Percentiles rank a stretch among this genome's conserved stretches.
Conservation (phyloP, 345 rosid species). For the Syzygium oleosum region DNA sequence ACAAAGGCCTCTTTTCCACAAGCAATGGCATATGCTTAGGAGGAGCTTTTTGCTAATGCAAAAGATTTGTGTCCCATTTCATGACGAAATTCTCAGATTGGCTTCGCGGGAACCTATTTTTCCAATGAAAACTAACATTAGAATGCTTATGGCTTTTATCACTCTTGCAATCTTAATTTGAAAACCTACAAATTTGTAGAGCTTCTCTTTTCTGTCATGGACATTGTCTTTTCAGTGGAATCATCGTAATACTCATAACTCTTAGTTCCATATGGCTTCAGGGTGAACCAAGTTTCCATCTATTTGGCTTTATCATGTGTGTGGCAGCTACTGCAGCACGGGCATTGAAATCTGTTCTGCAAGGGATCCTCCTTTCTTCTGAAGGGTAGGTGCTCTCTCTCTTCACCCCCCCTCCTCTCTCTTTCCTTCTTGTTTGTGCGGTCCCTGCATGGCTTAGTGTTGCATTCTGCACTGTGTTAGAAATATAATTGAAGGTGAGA, state of each 20-base stretch:
- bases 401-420: background rate
- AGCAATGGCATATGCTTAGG: background rate
- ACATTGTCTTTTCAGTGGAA: background rate
- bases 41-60: background rate
- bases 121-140: background rate
- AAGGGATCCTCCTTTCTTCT: slow-evolving; percentile 94
- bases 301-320: slow-evolving; percentile 95
- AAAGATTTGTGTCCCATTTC: background rate
- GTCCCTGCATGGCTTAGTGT: background rate
- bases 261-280: slow-evolving; percentile 12
- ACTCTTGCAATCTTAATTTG: background rate
- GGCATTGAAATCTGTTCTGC: slow-evolving; percentile 95
- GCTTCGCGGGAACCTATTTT: background rate
- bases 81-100: background rate
- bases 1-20: background rate
- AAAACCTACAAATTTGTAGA: background rate
- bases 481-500: slow-evolving; percentile 25
- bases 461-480: background rate
- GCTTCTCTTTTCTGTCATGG: background rate
- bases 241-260: background rate
- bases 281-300: slow-evolving; percentile 98
- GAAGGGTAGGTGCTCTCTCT: slow-evolving; percentile 56
- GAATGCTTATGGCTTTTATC: background rate
- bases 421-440: background rate
- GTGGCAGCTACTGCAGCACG: slow-evolving; percentile 92